phyloP scores from a whole-genome alignment of 2,329 filamentous ascomycete species.

The Calonectria pteridis region DNA sequence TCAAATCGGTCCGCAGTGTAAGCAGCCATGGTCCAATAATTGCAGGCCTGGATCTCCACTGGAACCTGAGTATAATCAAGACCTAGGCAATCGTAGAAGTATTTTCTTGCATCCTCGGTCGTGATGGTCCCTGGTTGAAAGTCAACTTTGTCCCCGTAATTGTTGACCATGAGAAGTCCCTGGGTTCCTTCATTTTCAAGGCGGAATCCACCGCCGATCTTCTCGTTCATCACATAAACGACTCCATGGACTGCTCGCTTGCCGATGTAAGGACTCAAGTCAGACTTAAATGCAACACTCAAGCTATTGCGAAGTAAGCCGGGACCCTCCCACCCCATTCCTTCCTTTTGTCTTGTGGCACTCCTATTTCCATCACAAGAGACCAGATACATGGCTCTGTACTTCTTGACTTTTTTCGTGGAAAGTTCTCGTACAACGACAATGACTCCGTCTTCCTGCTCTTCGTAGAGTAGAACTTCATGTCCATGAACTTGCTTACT shows the following conservation, averaged over 20 bases:
- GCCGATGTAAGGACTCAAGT: not conserved
- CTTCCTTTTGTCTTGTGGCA: conserved; percentile 4
- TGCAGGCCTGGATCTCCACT: not conserved
- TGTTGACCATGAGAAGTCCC: conserved; percentile 6
- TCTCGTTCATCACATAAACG: not conserved
- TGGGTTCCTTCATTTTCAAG: not conserved
- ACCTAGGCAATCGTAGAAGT: not conserved
- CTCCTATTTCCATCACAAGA: conserved; percentile 11
- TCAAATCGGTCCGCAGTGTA: not conserved
- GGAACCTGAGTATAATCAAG: not conserved
- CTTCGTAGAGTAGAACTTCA: conserved; percentile 4
- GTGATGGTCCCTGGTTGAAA: not conserved
- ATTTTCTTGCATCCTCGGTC: not conserved
- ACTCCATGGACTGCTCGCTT: conserved; percentile 3
- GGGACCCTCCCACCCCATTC: not conserved
- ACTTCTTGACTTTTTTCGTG: not conserved
- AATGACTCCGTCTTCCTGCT: not conserved
- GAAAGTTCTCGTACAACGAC: not conserved
- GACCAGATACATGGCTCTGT: not conserved
- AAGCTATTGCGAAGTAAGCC: not conserved
- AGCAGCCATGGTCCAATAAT: conserved; percentile 11
- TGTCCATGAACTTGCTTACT: conserved; percentile 1
- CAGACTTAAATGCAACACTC: conserved; percentile 2
- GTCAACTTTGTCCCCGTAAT: not conserved
- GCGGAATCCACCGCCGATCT: conserved; percentile 4